Percentiles rank a stretch among this genome's conserved stretches.
Evolutionary conservation across 2,329 filamentous ascomycete genomes (phyloP).

Genomic region (Xylaria sp.): DNA sequence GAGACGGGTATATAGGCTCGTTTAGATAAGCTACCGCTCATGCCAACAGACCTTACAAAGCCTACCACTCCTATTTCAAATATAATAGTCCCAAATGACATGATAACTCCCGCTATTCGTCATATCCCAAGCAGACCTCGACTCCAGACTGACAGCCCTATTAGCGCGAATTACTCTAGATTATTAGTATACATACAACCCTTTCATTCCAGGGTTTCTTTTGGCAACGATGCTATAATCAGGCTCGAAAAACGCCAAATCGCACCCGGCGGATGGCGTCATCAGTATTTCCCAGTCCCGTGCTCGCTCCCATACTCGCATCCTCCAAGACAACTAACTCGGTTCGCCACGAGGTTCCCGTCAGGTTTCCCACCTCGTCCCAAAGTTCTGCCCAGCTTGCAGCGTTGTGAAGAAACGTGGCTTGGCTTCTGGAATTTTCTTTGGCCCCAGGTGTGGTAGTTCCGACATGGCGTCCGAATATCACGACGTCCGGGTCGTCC

Average conservation of each 20-base stretch:
- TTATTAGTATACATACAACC: too few relatives aligned
- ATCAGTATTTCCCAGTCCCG: slow-evolving; percentile 17
- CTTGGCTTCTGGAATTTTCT: slow-evolving; percentile 27
- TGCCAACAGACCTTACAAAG: too few relatives aligned
- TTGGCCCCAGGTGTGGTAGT: slow-evolving; percentile 34
- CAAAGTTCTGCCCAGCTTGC: slow-evolving; percentile 56
- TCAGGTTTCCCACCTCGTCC: slow-evolving; percentile 54
- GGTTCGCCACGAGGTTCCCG: slow-evolving; percentile 53
- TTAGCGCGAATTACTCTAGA: too few relatives aligned
- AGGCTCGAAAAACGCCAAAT: slow-evolving; percentile 32
- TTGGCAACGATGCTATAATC: not conserved
- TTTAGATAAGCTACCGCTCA: too few relatives aligned
- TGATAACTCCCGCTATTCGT: too few relatives aligned
- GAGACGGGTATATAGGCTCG: too few relatives aligned
- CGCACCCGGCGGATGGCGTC: slow-evolving; percentile 27
- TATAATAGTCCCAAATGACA: too few relatives aligned
- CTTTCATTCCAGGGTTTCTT: too few relatives aligned
- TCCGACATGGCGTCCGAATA: slow-evolving; percentile 57
- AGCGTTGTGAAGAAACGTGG: slow-evolving; percentile 51
- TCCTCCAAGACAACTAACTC: slow-evolving; percentile 42
- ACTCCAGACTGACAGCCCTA: too few relatives aligned
- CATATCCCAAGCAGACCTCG: too few relatives aligned
- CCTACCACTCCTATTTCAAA: too few relatives aligned
- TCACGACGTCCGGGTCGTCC: slow-evolving; percentile 47
- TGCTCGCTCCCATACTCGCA: slow-evolving; percentile 13